Evolutionary conservation across 805 yeast genomes (phyloP).

Genomic region (Candida michaelii): DNA sequence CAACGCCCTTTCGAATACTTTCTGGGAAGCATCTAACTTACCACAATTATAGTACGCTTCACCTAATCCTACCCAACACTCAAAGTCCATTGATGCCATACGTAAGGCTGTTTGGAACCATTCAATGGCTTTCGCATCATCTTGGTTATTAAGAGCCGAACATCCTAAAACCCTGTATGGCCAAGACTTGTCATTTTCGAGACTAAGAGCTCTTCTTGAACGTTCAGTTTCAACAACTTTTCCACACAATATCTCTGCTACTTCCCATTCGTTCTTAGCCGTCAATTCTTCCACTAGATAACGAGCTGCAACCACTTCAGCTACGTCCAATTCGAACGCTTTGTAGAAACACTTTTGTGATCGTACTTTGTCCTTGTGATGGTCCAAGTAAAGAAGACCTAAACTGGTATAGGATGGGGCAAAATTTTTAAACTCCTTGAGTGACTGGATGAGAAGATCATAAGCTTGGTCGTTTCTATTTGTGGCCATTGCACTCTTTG

Average conservation of each 20-base stretch:
- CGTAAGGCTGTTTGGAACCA: slow-evolving; percentile 86
- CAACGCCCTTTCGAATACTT: slow-evolving; percentile 71
- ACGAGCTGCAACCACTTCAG: slow-evolving; percentile 73
- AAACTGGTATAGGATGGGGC: slow-evolving; percentile 83
- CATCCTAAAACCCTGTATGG: slow-evolving; percentile 88
- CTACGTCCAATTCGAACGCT: slow-evolving; percentile 83
- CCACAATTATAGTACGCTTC: slow-evolving; percentile 89
- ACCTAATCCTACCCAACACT: slow-evolving; percentile 96
- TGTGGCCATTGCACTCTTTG: slow-evolving; percentile 52
- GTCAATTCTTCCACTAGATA: slow-evolving; percentile 72
- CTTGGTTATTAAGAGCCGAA: slow-evolving; percentile 65
- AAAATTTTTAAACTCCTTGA: slow-evolving; percentile 60
- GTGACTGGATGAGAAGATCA: slow-evolving; percentile 55
- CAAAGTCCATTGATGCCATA: slow-evolving; percentile 60
- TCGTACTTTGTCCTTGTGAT: slow-evolving; percentile 57
- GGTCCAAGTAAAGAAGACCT: slow-evolving; percentile 67
- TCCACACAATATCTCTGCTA: slow-evolving; percentile 72
- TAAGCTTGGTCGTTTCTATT: slow-evolving; percentile 40
- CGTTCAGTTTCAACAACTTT: slow-evolving; percentile 64
- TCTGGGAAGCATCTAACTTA: slow-evolving; percentile 78
- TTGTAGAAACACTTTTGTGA: slow-evolving; percentile 86
- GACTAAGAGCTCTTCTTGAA: slow-evolving; percentile 48
- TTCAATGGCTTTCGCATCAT: slow-evolving; percentile 78
- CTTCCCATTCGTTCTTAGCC: slow-evolving; percentile 71
- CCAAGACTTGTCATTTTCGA: slow-evolving; percentile 59